A percentile compares a stretch with the other conserved stretches of the same genome.
Conservation (phyloP, 2,329 filamentous ascomycete species). For the Exophiala spinifera region DNA sequence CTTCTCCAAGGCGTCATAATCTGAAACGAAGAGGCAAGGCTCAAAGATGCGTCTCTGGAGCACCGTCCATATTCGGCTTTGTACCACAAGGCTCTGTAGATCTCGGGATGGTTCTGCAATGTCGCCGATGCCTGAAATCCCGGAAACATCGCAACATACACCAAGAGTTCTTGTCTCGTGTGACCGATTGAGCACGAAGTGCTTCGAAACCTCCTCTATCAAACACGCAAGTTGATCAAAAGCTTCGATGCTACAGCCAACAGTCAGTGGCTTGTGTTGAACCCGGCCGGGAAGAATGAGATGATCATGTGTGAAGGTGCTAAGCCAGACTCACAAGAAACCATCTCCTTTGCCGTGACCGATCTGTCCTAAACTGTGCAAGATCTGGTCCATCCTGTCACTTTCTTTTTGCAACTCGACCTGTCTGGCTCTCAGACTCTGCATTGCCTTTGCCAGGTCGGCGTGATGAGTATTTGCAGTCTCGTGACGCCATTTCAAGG, state of each 20-base stretch:
- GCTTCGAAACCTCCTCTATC: slow-evolving; percentile 51
- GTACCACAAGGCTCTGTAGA: slow-evolving; percentile 53
- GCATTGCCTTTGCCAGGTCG: slow-evolving; percentile 16
- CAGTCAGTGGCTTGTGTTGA: slow-evolving; percentile 13
- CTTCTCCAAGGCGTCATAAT: slow-evolving; percentile 52
- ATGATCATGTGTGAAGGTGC: too few relatives aligned
- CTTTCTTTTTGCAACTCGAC: slow-evolving; percentile 51
- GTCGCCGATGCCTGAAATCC: slow-evolving; percentile 40
- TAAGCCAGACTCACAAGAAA: slow-evolving; percentile 46
- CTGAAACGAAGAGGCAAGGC: slow-evolving; percentile 56
- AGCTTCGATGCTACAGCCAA: slow-evolving; percentile 45
- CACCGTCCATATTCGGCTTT: slow-evolving; percentile 56
- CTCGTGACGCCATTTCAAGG: slow-evolving; percentile 18
- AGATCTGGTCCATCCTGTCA: slow-evolving; percentile 49
- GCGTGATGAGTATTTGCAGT: slow-evolving; percentile 23
- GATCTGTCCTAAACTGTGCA: slow-evolving; percentile 47
- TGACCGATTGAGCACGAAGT: slow-evolving; percentile 45
- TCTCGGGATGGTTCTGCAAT: slow-evolving; percentile 52
- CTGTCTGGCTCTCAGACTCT: slow-evolving; percentile 47
- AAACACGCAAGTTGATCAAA: slow-evolving; percentile 52
- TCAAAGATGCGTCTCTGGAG: slow-evolving; percentile 56
- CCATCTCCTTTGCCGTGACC: slow-evolving; percentile 45
- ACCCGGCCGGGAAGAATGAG: slow-evolving; percentile 2
- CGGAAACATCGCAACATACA: background rate
- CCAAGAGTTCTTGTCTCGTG: background rate